phyloP scores from a whole-genome alignment of 139 green algal genomes.

The Ulvella scutata region DNA sequence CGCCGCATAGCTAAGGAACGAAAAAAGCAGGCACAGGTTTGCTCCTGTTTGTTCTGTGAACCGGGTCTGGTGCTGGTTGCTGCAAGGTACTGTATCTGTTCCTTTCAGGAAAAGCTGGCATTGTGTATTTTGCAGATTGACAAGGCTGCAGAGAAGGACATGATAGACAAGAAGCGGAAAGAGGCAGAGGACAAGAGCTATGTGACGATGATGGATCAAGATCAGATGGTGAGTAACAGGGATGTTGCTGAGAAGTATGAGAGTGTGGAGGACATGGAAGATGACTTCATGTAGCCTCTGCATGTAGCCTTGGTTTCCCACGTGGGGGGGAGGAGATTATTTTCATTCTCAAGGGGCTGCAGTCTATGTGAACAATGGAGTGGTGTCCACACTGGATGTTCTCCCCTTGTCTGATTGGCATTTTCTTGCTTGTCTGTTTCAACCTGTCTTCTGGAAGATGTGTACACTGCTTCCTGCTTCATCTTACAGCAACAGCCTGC shows the following conservation, averaged over 20 bases:
- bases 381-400: too few species aligned
- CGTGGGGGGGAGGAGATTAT: too few species aligned
- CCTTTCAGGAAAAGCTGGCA: neutral
- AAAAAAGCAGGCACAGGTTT: neutral
- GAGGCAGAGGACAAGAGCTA: conserved; percentile 62
- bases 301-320: too few species aligned
- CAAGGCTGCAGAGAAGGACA: conserved; percentile 39
- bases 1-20: conserved; percentile 2
- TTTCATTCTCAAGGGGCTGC: too few species aligned
- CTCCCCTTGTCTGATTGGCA: too few species aligned
- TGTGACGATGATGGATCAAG: conserved; percentile 58
- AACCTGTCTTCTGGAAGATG: too few species aligned
- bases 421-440: too few species aligned
- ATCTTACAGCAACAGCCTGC: too few species aligned
- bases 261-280: conserved; percentile 67
- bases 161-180: conserved; percentile 41
- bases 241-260: conserved; percentile 65
- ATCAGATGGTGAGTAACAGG: conserved; percentile 70
- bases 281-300: conserved; percentile 99
- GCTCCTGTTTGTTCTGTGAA: neutral
- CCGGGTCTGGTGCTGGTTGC: neutral
- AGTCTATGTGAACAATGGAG: too few species aligned
- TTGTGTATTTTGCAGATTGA: conserved; percentile 6
- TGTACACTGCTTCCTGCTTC: too few species aligned
- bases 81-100: neutral